Evolutionary conservation across 2,329 filamentous ascomycete genomes (phyloP).

Genomic region (Pezicula radicicola): DNA sequence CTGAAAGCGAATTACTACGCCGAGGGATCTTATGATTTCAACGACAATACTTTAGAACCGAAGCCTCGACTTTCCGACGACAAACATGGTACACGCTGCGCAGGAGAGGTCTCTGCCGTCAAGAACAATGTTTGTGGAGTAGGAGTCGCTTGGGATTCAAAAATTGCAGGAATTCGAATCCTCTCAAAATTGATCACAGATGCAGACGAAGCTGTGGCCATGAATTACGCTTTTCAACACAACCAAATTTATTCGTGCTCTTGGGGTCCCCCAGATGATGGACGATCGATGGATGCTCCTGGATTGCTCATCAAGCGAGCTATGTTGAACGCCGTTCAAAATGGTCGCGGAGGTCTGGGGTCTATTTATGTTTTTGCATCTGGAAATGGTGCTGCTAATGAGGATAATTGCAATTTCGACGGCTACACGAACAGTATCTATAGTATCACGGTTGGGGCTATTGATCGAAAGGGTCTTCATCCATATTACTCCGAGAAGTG

Average conservation of each 20-base stretch:
- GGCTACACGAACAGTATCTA: conserved; percentile 99
- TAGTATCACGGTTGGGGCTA: conserved; percentile 92
- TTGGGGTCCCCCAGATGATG: conserved; percentile 95
- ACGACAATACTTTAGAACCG: conserved; percentile 76
- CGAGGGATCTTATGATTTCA: conserved; percentile 92
- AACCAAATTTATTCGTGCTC: conserved; percentile 99
- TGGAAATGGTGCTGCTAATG: conserved; percentile 82
- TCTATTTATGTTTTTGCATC: conserved; percentile 97
- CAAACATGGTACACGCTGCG: conserved; percentile 87
- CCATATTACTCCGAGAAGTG: conserved; percentile 96
- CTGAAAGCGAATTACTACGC: conserved; percentile 92
- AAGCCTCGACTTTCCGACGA: conserved; percentile 82
- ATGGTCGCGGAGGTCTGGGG: conserved; percentile 78
- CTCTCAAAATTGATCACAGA: conserved; percentile 88
- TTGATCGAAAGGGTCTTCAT: conserved; percentile 83
- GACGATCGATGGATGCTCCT: conserved; percentile 88
- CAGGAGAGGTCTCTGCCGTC: conserved; percentile 90
- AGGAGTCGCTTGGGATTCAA: conserved; percentile 91
- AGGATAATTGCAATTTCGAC: conserved; percentile 99
- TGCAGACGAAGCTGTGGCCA: conserved; percentile 84
- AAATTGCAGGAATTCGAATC: conserved; percentile 88
- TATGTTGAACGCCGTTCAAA: conserved; percentile 88
- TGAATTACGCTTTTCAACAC: conserved; percentile 88
- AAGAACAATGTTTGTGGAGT: conserved; percentile 91
- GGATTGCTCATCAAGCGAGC: conserved; percentile 84